Evolutionary conservation across 495 filamentous ascomycete species (phyloP).

Genomic region (Evernia prunastri): DNA sequence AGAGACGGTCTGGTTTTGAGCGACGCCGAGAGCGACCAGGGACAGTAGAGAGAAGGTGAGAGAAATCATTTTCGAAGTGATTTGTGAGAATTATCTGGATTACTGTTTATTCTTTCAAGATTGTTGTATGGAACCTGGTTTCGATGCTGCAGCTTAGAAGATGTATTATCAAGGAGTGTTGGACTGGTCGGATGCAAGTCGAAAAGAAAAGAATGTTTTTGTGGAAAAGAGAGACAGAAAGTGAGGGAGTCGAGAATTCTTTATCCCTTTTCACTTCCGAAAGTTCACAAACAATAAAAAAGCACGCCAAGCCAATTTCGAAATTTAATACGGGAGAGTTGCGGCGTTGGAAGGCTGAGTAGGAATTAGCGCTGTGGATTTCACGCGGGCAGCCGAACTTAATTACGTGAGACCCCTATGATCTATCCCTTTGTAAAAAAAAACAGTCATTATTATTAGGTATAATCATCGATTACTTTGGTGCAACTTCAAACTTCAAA

Average conservation of each 20-base stretch:
- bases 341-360: background rate
- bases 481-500: too few relatives aligned
- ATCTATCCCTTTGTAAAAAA: too few relatives aligned
- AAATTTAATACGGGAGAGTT: too few relatives aligned
- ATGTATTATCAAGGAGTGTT: background rate
- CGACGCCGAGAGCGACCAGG: slow-evolving; percentile 6
- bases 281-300: background rate
- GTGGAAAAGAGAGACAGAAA: background rate
- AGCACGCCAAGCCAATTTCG: background rate
- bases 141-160: background rate
- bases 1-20: slow-evolving; percentile 1
- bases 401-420: too few relatives aligned
- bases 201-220: background rate
- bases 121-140: too few relatives aligned
- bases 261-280: background rate
- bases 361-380: too few relatives aligned
- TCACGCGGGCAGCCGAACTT: too few relatives aligned
- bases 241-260: background rate
- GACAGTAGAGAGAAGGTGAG: slow-evolving; percentile 5
- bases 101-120: background rate
- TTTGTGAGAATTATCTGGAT: background rate
- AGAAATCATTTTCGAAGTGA: background rate
- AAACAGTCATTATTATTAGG: too few relatives aligned
- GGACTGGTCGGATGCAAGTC: background rate
- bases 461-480: too few relatives aligned